phyloP scores from a whole-genome alignment of 208 protist genomes.

The Acanthamoeba divionensis region DNA sequence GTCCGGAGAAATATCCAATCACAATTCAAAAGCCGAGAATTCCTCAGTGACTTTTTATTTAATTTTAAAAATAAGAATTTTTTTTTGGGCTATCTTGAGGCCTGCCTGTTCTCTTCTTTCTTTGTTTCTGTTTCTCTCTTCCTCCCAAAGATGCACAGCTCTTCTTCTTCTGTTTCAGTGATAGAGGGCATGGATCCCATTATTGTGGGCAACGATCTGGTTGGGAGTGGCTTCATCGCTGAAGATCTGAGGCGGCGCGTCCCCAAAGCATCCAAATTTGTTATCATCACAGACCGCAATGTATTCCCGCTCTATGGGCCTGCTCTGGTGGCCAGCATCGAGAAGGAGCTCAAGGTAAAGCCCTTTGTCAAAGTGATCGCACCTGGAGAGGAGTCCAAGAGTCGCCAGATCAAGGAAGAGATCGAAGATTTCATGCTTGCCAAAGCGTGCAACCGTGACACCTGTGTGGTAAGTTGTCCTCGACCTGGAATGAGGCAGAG shows the following conservation, averaged over 20 bases:
- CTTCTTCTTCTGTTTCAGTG: no score
- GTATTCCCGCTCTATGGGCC: constrained; percentile 49
- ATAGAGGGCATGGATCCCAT: constrained; percentile 30
- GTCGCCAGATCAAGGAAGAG: constrained; percentile 64
- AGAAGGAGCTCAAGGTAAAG: constrained; percentile 27
- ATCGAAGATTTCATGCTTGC: constrained; percentile 75
- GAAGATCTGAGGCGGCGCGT: background rate
- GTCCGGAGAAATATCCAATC: no score
- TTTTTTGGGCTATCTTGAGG: no score
- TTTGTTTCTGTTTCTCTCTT: no score
- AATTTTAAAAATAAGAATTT: no score
- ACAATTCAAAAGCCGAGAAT: no score
- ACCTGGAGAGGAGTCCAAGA: constrained; percentile 70
- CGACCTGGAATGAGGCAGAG: background rate
- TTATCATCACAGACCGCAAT: constrained; percentile 64
- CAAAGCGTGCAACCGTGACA: constrained; percentile 68
- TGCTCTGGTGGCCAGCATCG: constrained; percentile 37
- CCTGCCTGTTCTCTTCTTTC: no score
- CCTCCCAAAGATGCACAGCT: no score
- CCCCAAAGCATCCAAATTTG: constrained; percentile 60
- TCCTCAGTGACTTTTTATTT: no score
- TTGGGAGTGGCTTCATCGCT: background rate
- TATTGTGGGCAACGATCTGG: constrained; percentile 26
- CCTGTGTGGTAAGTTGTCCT: constrained; percentile 60
- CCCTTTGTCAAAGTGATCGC: constrained; percentile 61